A percentile compares a stretch with the other conserved stretches of the same genome.
These are phyloP conservation scores for Thermomucor indicae-seudaticae DNA, from an alignment of 371 early-diverging fungal genomes.

Conservation along the genomic window DNA sequence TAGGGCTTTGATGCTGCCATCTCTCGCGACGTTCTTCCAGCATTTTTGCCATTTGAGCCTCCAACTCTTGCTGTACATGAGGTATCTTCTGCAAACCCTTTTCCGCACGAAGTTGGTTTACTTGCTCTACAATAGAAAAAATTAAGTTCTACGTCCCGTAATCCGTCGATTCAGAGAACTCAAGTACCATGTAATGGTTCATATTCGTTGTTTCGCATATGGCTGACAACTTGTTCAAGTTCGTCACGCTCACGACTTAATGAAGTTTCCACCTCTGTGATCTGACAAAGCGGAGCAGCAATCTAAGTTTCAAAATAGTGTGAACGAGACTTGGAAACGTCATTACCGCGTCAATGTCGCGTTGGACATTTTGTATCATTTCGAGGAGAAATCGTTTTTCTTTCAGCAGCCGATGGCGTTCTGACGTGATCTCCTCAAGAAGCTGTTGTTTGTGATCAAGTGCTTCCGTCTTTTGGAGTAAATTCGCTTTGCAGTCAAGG, in stretches of 20 bases:
- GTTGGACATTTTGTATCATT: slow-evolving; percentile 39
- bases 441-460: slow-evolving; percentile 32
- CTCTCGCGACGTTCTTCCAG: slow-evolving; percentile 38
- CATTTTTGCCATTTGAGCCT: slow-evolving; percentile 35
- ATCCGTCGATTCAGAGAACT: too few species aligned
- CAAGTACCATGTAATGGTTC: slow-evolving; percentile 42
- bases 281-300: slow-evolving; percentile 10
- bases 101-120: slow-evolving; percentile 29
- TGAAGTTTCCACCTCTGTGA: slow-evolving; percentile 24
- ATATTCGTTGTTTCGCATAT: slow-evolving; percentile 27
- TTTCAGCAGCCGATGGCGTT: slow-evolving; percentile 32
- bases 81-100: slow-evolving; percentile 34
- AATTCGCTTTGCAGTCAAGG: slow-evolving; percentile 31
- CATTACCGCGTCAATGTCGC: slow-evolving; percentile 36
- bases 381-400: slow-evolving; percentile 34
- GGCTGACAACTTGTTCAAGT: slow-evolving; percentile 20
- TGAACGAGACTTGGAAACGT: background rate
- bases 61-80: slow-evolving; percentile 41
- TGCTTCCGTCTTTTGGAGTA: slow-evolving; percentile 28
- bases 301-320: too few species aligned
- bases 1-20: slow-evolving; percentile 34
- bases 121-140: slow-evolving; percentile 22
- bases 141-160: too few species aligned
- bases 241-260: slow-evolving; percentile 33
- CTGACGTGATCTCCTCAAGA: slow-evolving; percentile 31